Evolutionary conservation across 2,329 filamentous ascomycete species (phyloP).

Genomic region (Colletotrichum kahawae): DNA sequence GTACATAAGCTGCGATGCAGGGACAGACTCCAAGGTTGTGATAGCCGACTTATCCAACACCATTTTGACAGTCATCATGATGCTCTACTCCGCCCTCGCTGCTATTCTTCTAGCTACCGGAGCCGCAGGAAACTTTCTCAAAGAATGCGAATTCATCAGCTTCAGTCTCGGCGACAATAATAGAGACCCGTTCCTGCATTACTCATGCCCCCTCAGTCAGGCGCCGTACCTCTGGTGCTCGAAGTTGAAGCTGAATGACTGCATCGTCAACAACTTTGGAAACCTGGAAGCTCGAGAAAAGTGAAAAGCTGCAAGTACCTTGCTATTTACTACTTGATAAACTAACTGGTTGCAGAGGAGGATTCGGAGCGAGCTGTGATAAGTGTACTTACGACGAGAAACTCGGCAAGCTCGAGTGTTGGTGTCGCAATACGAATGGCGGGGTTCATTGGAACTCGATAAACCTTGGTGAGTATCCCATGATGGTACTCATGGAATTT

Average conservation of each 20-base stretch:
- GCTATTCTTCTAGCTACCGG: not conserved
- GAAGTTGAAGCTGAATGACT: not conserved
- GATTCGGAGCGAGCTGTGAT: not conserved
- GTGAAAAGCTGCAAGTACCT: not conserved
- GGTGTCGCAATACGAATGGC: not conserved
- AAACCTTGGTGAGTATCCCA: not conserved
- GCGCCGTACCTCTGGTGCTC: not conserved
- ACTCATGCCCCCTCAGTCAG: not conserved
- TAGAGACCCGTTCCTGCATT: not conserved
- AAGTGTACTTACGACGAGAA: not conserved
- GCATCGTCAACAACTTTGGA: not conserved
- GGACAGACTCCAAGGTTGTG: not conserved
- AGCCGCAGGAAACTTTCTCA: not conserved
- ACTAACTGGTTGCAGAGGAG: not conserved
- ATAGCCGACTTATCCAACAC: not conserved
- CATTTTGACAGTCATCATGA: not conserved
- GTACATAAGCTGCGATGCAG: not conserved
- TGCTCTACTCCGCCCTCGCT: not conserved
- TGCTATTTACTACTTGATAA: rapidly evolving
- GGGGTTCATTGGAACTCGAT: not conserved
- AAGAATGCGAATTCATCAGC: not conserved
- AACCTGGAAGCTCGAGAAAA: not conserved
- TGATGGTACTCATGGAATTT: not conserved
- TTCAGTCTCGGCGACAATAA: not conserved
- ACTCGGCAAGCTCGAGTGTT: not conserved